phyloP scores from a whole-genome alignment of 1,284 basidiomycete species.

The Vanrija pseudolonga region DNA sequence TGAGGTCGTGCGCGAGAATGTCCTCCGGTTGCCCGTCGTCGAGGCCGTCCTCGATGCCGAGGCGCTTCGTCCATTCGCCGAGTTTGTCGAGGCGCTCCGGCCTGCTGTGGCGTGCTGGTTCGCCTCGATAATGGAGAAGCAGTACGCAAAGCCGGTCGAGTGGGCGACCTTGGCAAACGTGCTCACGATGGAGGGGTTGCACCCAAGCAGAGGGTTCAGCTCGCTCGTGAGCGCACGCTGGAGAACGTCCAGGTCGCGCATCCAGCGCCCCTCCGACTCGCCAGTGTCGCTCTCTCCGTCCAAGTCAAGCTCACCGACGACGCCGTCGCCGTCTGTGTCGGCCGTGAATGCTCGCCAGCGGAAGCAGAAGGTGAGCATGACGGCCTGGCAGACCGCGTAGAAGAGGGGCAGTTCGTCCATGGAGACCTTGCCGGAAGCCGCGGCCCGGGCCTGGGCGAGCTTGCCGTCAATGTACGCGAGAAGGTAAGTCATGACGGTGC shows the following conservation, averaged over 20 bases:
- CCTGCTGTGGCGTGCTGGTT: constrained; percentile 53
- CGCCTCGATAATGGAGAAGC: constrained; percentile 85
- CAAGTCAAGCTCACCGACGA: constrained; percentile 56
- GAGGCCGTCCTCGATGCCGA: background rate
- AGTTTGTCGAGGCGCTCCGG: constrained; percentile 15
- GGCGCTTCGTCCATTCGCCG: constrained; percentile 16
- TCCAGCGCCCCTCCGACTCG: constrained; percentile 65
- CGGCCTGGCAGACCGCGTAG: constrained; percentile 88
- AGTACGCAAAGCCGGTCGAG: constrained; percentile 87
- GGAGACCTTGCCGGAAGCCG: constrained; percentile 26
- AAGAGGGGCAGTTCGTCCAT: constrained; percentile 59
- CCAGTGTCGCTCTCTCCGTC: constrained; percentile 52
- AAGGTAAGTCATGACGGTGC: constrained; percentile 73
- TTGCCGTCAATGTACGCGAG: constrained; percentile 78
- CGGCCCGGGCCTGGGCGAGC: constrained; percentile 62
- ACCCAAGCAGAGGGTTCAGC: constrained; percentile 86
- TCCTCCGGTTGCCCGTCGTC: constrained; percentile 2
- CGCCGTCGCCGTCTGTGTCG: constrained; percentile 51
- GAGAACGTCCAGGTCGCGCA: constrained; percentile 72
- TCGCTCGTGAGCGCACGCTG: constrained; percentile 77
- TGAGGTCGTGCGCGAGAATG: background rate
- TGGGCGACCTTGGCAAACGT: constrained; percentile 95
- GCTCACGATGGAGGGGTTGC: constrained; percentile 82
- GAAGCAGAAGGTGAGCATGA: constrained; percentile 98
- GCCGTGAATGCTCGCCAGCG: constrained; percentile 64